phyloP scores from a whole-genome alignment of 768 basidiomycete species.

The Pulveroboletus sp. region DNA sequence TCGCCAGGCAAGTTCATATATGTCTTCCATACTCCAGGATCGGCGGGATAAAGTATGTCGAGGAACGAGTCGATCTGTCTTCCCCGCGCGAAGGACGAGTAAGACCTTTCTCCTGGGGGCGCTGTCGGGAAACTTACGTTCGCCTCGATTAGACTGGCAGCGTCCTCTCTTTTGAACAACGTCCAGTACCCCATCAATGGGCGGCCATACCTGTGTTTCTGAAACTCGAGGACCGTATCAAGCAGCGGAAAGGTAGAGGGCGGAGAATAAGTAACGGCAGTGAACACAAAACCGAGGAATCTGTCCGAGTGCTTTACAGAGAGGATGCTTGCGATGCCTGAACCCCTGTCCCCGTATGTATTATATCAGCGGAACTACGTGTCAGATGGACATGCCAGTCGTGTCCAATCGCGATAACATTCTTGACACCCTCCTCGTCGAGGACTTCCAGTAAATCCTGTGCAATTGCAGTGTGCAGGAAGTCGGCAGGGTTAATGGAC shows the following conservation, averaged over 20 bases:
- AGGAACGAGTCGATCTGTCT: conserved; percentile 38
- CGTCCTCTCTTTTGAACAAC: conserved; percentile 31
- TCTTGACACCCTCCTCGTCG: conserved; percentile 30
- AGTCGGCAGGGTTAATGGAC: conserved; percentile 28
- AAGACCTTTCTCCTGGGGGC: neutral
- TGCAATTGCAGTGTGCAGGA: conserved; percentile 23
- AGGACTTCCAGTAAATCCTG: conserved; percentile 37
- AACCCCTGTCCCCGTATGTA: conserved; percentile 30
- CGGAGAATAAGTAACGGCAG: conserved; percentile 32
- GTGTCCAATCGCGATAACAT: conserved; percentile 36
- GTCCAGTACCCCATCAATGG: conserved; percentile 42
- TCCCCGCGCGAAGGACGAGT: neutral
- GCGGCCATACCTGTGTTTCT: conserved; percentile 29
- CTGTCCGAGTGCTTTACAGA: conserved; percentile 36
- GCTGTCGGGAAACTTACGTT: conserved; percentile 24
- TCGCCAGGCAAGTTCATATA: conserved; percentile 34
- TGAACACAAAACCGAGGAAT: conserved; percentile 38
- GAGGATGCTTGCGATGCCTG: conserved; percentile 30
- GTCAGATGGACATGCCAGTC: conserved; percentile 31
- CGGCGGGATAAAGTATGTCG: conserved; percentile 30
- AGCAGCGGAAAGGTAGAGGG: conserved; percentile 26
- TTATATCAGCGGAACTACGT: conserved; percentile 2
- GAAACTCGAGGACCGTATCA: conserved; percentile 21
- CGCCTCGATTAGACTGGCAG: conserved; percentile 30
- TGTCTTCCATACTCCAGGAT: conserved; percentile 33